phyloP scores from a whole-genome alignment of 768 basidiomycete species.

The Collybiopsis luxurians region DNA sequence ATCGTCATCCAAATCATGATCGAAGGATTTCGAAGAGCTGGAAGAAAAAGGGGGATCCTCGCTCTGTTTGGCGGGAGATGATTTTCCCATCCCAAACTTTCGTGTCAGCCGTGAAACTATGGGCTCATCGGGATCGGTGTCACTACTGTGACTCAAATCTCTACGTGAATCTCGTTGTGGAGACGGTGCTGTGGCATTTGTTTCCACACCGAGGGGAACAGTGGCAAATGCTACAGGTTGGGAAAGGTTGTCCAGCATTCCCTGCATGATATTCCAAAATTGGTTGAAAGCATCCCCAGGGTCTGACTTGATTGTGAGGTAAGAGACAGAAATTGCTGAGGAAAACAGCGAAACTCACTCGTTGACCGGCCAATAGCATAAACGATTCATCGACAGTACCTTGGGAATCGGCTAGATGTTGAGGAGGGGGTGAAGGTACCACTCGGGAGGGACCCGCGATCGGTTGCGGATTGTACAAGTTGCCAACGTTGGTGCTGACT shows the following conservation, averaged over 20 bases:
- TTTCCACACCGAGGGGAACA: constrained; percentile 59
- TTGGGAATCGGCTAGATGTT: constrained; percentile 47
- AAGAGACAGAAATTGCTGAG: constrained; percentile 7
- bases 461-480: constrained; percentile 27
- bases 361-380: constrained; percentile 78
- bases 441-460: constrained; percentile 30
- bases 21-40: constrained; percentile 13
- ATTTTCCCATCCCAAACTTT: constrained; percentile 40
- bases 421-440: constrained; percentile 46
- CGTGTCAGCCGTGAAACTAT: constrained; percentile 56
- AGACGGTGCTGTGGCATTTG: constrained; percentile 20
- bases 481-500: constrained; percentile 13
- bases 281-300: constrained; percentile 85
- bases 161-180: constrained; percentile 29
- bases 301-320: constrained; percentile 51
- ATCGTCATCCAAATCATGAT: constrained; percentile 58
- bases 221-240: constrained; percentile 85
- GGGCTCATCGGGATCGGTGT: constrained; percentile 67
- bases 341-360: constrained; percentile 38
- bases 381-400: constrained; percentile 84
- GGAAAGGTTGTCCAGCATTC: constrained; percentile 82
- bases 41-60: constrained; percentile 6
- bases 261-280: constrained; percentile 88
- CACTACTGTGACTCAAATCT: constrained; percentile 58
- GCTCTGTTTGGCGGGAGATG: constrained; percentile 13